Percentiles rank a stretch among this genome's conserved stretches.
phyloP scores from a whole-genome alignment of 257 asterid species.

The Paraleonurus japonicus region DNA sequence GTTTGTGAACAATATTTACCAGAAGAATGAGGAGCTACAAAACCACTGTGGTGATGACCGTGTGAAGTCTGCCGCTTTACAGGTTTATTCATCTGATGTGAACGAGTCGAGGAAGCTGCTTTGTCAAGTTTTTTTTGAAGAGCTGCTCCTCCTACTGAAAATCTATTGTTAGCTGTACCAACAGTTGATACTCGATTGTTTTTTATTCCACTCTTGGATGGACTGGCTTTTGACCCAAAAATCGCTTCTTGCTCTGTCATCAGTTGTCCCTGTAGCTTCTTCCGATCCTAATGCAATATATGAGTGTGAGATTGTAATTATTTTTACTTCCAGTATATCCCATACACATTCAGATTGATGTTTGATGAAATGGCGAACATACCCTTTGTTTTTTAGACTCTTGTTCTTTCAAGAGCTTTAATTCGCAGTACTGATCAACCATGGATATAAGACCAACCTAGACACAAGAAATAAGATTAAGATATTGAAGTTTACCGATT shows the following conservation, averaged over 20 bases:
- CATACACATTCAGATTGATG: conserved; percentile 5
- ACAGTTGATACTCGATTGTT: conserved; percentile 46
- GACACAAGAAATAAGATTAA: neutral
- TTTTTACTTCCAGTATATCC: neutral
- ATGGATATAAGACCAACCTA: conserved; percentile 72
- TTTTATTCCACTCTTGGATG: conserved; percentile 61
- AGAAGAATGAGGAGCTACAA: conserved; percentile 32
- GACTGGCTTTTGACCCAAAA: conserved; percentile 82
- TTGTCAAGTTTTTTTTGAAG: conserved; percentile 61
- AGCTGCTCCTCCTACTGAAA: conserved; percentile 67
- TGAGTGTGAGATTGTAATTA: neutral
- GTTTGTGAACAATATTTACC: conserved; percentile 33
- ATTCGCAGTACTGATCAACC: conserved; percentile 65
- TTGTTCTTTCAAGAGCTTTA: conserved; percentile 70
- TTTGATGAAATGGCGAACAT: conserved; percentile 21
- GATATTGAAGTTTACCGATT: neutral
- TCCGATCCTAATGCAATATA: conserved; percentile 56
- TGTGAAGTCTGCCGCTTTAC: conserved; percentile 40
- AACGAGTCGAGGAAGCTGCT: conserved; percentile 33
- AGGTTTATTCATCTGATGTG: conserved; percentile 33
- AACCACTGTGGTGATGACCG: conserved; percentile 32
- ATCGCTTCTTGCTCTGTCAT: conserved; percentile 77
- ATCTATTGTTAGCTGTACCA: conserved; percentile 48
- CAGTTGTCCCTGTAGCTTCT: conserved; percentile 84
- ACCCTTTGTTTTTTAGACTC: conserved; percentile 87